Percentiles rank a stretch among this genome's conserved stretches.
Conservation (phyloP, 345 rosid species). For the Raphanus sativus region DNA sequence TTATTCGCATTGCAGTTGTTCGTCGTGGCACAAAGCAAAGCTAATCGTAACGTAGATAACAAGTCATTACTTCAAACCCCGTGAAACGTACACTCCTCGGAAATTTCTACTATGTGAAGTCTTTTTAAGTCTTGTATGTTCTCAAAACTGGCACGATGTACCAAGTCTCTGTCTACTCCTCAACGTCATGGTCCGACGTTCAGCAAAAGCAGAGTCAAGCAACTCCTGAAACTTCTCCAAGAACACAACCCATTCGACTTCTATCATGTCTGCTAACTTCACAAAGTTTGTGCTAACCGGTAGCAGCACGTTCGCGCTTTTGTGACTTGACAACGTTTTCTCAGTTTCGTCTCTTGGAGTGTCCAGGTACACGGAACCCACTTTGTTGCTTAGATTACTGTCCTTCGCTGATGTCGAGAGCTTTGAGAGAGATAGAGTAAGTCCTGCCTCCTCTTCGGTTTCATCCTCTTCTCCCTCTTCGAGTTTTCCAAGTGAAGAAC, state of each 20-base stretch:
- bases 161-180: slow-evolving; percentile 63
- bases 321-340: slow-evolving; percentile 22
- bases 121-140: background rate
- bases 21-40: slow-evolving; percentile 4
- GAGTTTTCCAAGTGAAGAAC: slow-evolving; percentile 42
- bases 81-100: background rate
- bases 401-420: slow-evolving; percentile 17
- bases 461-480: slow-evolving; percentile 42
- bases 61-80: slow-evolving; percentile 3
- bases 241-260: slow-evolving; percentile 51
- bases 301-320: slow-evolving; percentile 54
- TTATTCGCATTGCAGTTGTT: background rate
- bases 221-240: slow-evolving; percentile 56
- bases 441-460: slow-evolving; percentile 15
- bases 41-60: slow-evolving; percentile 22
- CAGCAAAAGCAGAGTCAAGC: slow-evolving; percentile 47
- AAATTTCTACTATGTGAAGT: slow-evolving; percentile 5
- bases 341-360: slow-evolving; percentile 24
- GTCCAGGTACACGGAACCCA: slow-evolving; percentile 15
- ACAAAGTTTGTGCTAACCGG: slow-evolving; percentile 48
- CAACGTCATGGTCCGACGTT: slow-evolving; percentile 40
- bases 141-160: slow-evolving; percentile 69
- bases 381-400: background rate
- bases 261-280: slow-evolving; percentile 52
- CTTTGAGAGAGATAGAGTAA: slow-evolving; percentile 1